Conservation (phyloP, 1,139 yeast species). For the Geotrichum reessii region DNA sequence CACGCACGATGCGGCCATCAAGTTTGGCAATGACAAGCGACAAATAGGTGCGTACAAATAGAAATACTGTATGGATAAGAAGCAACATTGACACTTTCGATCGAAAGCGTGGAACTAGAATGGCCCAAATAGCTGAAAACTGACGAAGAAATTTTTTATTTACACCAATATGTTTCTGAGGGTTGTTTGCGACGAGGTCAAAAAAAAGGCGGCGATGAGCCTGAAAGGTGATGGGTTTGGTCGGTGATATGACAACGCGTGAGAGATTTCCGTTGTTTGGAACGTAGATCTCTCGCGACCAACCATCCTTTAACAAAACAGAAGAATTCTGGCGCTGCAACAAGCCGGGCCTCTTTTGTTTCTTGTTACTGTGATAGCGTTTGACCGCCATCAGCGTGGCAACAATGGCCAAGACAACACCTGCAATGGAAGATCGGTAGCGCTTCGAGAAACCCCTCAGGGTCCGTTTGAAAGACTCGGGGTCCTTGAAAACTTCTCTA, state of each 20-base stretch:
- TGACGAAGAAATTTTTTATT: slow-evolving; percentile 67
- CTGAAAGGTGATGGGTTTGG: slow-evolving; percentile 56
- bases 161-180: slow-evolving; percentile 34
- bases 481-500: slow-evolving; percentile 12
- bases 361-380: not conserved
- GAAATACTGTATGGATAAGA: slow-evolving; percentile 65
- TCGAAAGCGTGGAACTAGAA: slow-evolving; percentile 67
- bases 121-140: slow-evolving; percentile 70
- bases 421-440: slow-evolving; percentile 8
- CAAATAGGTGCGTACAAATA: slow-evolving; percentile 80
- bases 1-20: slow-evolving; percentile 89
- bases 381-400: not conserved
- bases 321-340: slow-evolving; percentile 30
- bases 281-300: slow-evolving; percentile 37
- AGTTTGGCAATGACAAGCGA: slow-evolving; percentile 79
- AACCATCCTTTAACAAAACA: slow-evolving; percentile 27
- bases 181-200: slow-evolving; percentile 42
- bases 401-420: not conserved
- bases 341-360: slow-evolving; percentile 10
- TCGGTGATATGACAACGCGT: slow-evolving; percentile 53
- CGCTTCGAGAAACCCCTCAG: slow-evolving; percentile 3
- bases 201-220: slow-evolving; percentile 63
- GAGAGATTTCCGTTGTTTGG: slow-evolving; percentile 47
- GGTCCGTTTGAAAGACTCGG: slow-evolving; percentile 9
- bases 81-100: slow-evolving; percentile 65